These are phyloP conservation scores for Schizothecium vesticola DNA, from an alignment of 495 filamentous ascomycete genomes.

Conservation along the genomic window DNA sequence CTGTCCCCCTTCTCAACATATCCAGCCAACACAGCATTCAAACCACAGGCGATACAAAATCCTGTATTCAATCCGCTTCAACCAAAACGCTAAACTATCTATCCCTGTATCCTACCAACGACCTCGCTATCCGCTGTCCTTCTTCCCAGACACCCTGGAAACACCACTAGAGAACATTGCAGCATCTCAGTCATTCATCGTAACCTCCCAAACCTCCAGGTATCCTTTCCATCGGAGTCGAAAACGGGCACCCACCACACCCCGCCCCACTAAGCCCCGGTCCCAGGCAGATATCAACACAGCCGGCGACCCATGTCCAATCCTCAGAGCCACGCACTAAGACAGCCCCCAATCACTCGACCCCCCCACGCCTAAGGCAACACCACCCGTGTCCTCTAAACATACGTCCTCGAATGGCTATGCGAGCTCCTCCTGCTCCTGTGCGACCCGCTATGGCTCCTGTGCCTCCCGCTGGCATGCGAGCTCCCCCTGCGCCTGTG, in stretches of 20 bases:
- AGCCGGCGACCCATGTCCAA: too few relatives aligned
- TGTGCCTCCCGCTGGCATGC: background rate
- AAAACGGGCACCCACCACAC: too few relatives aligned
- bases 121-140: background rate
- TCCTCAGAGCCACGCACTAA: background rate
- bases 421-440: conserved; percentile 14
- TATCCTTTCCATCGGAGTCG: background rate
- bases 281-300: background rate
- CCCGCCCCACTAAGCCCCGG: background rate
- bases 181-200: background rate
- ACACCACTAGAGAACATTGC: background rate
- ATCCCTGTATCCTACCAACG: background rate
- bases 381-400: conserved; percentile 1
- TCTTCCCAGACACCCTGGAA: background rate
- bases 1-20: too few relatives aligned
- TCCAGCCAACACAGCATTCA: too few relatives aligned
- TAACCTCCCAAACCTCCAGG: background rate
- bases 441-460: conserved; percentile 8
- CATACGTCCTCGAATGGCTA: conserved; percentile 16
- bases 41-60: background rate
- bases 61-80: background rate
- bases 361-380: background rate
- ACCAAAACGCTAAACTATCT: background rate
- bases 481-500: background rate
- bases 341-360: background rate